These are phyloP conservation scores for Aspergillus vadensis DNA, from an alignment of 2,329 filamentous ascomycete genomes.

Conservation along the genomic window DNA sequence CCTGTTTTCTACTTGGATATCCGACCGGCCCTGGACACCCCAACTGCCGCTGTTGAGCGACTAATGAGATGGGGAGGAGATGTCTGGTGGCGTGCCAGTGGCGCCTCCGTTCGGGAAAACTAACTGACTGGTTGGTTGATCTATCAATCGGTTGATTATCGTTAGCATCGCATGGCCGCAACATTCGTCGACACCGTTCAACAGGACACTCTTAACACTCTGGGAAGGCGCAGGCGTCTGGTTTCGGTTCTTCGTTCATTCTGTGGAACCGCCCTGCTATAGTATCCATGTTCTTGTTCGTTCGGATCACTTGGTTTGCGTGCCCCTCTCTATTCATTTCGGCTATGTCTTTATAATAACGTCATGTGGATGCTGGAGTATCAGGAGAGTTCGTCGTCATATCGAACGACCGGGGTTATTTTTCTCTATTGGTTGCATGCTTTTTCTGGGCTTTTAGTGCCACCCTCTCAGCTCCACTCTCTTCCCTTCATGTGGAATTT, in stretches of 20 bases:
- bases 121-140: constrained; percentile 5
- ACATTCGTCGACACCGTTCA: not conserved
- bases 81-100: constrained; percentile 87
- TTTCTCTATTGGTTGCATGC: not conserved
- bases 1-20: constrained; percentile 97
- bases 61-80: constrained; percentile 88
- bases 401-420: not conserved
- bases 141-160: too few relatives aligned
- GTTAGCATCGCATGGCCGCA: not conserved
- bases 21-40: constrained; percentile 80
- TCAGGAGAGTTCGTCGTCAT: not conserved
- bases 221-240: constrained; percentile 31
- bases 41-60: constrained; percentile 76
- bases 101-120: constrained; percentile 58
- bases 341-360: not conserved
- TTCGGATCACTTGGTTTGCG: not conserved
- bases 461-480: not conserved
- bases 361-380: not conserved
- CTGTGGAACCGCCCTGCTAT: constrained; percentile 12
- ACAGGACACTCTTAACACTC: not conserved
- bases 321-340: not conserved
- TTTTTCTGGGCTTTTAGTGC: too few relatives aligned
- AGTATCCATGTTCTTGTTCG: constrained; percentile 4
- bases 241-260: constrained; percentile 8
- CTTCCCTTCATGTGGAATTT: not conserved